Percentiles rank a stretch among this genome's conserved stretches.
Conservation (phyloP, 345 rosid genomes). For the Pelargonium nanum region DNA sequence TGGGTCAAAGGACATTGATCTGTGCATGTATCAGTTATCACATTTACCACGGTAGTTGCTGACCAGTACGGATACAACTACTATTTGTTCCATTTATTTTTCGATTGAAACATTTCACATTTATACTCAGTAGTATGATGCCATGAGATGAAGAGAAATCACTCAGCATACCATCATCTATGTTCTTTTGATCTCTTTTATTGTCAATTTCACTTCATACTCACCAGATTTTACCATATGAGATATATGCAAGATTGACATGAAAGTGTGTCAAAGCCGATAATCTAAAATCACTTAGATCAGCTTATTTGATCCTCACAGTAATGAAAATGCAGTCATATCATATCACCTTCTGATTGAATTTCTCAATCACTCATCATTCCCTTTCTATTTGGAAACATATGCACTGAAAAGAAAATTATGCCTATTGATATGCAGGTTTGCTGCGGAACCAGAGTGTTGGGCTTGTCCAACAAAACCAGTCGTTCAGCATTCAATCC, state of each 20-base stretch:
- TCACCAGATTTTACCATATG: background rate
- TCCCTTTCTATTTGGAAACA: no score
- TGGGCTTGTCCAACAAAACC: constrained; percentile 87
- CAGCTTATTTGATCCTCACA: background rate
- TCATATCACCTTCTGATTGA: background rate
- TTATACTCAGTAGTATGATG: background rate
- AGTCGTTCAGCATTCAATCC: constrained; percentile 96
- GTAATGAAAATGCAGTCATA: background rate
- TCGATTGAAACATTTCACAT: background rate
- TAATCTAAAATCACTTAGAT: no score
- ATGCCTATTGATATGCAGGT: constrained; percentile 31
- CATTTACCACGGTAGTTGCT: background rate
- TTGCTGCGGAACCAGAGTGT: constrained; percentile 81
- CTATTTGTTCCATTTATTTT: background rate
- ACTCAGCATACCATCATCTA: background rate
- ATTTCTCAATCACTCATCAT: background rate
- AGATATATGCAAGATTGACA: background rate
- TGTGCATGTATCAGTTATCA: background rate
- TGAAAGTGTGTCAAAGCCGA: background rate
- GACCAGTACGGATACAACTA: background rate
- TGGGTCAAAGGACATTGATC: background rate
- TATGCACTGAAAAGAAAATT: background rate
- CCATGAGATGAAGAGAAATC: background rate
- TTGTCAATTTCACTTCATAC: background rate
- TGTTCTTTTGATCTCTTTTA: no score